Conservation (phyloP, 1,139 yeast species). For the Yamadazyma conglobata region DNA sequence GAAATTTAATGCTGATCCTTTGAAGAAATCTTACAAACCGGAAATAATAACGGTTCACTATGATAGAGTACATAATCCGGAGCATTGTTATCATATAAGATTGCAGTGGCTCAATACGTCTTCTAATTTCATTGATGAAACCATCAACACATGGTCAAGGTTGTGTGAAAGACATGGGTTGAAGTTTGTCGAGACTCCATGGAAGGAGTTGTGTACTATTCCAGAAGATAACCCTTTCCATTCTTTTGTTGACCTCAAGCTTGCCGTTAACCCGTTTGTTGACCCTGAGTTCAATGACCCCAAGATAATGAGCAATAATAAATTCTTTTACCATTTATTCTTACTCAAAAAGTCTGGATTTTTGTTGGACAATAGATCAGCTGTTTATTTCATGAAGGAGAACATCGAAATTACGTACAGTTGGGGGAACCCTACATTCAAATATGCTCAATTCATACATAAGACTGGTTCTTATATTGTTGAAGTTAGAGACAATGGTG, state of each 20-base stretch:
- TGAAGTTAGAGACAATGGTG: slow-evolving; percentile 80
- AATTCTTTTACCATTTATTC: slow-evolving; percentile 59
- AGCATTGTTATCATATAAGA: slow-evolving; percentile 87
- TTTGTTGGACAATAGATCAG: slow-evolving; percentile 76
- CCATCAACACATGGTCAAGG: slow-evolving; percentile 77
- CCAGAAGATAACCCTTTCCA: slow-evolving; percentile 83
- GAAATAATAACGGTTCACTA: slow-evolving; percentile 83
- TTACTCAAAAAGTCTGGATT: slow-evolving; percentile 70
- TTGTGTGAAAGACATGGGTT: slow-evolving; percentile 84
- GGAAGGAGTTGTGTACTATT: slow-evolving; percentile 77
- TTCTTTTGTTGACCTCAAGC: slow-evolving; percentile 67
- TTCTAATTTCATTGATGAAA: slow-evolving; percentile 83
- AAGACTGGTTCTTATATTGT: slow-evolving; percentile 85
- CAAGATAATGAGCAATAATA: slow-evolving; percentile 44
- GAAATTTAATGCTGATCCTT: slow-evolving; percentile 73
- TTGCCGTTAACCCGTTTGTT: slow-evolving; percentile 66
- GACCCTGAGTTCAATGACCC: slow-evolving; percentile 54
- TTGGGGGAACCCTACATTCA: slow-evolving; percentile 87
- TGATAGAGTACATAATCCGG: slow-evolving; percentile 91
- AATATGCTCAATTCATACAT: slow-evolving; percentile 87
- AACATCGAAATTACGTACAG: slow-evolving; percentile 66
- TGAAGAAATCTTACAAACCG: slow-evolving; percentile 65
- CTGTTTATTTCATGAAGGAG: slow-evolving; percentile 53
- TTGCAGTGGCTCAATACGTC: slow-evolving; percentile 93
- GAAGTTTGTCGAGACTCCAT: slow-evolving; percentile 86